Percentiles rank a stretch among this genome's conserved stretches.
Conservation (phyloP, 2,329 filamentous ascomycete genomes). For the Scedosporium boydii region DNA sequence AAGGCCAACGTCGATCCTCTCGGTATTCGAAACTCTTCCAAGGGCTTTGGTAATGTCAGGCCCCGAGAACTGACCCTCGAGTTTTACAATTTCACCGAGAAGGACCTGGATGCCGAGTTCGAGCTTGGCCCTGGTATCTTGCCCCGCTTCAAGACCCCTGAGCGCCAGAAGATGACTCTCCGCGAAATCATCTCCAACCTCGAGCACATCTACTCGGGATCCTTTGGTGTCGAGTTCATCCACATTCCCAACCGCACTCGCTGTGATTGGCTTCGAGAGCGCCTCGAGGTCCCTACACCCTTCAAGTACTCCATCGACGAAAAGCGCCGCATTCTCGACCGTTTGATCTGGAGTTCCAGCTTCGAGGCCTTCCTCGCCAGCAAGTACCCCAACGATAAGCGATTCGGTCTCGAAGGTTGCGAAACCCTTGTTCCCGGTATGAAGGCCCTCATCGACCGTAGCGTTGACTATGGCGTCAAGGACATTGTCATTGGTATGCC, state of each 20-base stretch:
- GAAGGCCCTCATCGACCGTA: conserved; percentile 98
- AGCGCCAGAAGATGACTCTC: conserved; percentile 90
- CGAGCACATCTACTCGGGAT: conserved; percentile 92
- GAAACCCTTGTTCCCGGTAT: conserved; percentile 96
- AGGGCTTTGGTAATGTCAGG: conserved; percentile 75
- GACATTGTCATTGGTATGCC: conserved; percentile 99
- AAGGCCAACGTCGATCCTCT: conserved; percentile 96
- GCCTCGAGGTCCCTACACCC: conserved; percentile 83
- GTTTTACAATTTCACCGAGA: conserved; percentile 91
- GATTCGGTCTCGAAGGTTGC: conserved; percentile 95
- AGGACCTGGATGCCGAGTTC: conserved; percentile 88
- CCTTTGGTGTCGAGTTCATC: conserved; percentile 97
- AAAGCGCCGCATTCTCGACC: conserved; percentile 94
- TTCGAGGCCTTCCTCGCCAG: conserved; percentile 93
- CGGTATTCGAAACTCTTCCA: conserved; percentile 69
- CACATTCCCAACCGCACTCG: conserved; percentile 96
- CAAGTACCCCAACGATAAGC: conserved; percentile 99
- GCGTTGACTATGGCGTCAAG: conserved; percentile 96
- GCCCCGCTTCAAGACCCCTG: conserved; percentile 82
- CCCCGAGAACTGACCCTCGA: conserved; percentile 89
- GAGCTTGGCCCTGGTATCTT: conserved; percentile 88
- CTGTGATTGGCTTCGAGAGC: conserved; percentile 96
- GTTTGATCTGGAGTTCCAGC: conserved; percentile 96
- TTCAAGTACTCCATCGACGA: conserved; percentile 98
- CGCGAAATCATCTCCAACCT: conserved; percentile 89